A percentile compares a stretch with the other conserved stretches of the same genome.
Conservation (phyloP, 208 protist species). For the Trypanosoma caninum region DNA sequence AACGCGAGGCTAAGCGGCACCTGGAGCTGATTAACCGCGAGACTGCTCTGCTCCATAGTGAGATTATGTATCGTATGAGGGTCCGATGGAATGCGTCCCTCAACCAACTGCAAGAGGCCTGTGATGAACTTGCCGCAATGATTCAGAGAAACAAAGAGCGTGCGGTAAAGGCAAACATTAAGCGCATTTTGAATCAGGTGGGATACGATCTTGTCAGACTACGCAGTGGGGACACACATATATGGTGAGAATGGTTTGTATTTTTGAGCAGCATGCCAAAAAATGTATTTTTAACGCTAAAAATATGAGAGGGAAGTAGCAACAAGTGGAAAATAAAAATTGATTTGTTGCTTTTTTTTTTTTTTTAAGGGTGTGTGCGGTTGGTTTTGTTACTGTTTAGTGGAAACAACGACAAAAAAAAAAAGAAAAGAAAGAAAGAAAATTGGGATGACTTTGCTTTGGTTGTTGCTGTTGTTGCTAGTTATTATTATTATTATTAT, state of each 20-base stretch:
- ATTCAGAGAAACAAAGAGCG: constrained; percentile 41
- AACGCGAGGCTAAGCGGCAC: constrained; percentile 43
- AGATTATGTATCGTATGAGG: constrained; percentile 69
- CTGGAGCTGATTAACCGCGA: constrained; percentile 28
- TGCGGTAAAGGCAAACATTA: constrained; percentile 41
- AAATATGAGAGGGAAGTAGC: background rate
- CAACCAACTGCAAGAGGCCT: constrained; percentile 61
- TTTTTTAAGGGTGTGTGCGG: too few relatives aligned
- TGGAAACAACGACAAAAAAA: constrained; percentile 1
- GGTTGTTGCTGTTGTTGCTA: too few relatives aligned
- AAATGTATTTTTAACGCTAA: too few relatives aligned
- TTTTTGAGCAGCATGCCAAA: background rate
- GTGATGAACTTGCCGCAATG: constrained; percentile 28
- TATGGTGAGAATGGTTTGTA: constrained; percentile 3
- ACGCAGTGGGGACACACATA: constrained; percentile 27
- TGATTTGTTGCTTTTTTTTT: background rate
- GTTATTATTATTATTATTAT: background rate
- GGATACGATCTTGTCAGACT: constrained; percentile 63
- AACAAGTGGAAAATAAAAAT: background rate
- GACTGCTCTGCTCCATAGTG: constrained; percentile 69
- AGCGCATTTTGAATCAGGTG: constrained; percentile 41
- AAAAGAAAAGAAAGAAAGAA: background rate
- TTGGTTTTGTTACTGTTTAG: background rate
- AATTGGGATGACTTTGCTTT: background rate
- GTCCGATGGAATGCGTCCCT: constrained; percentile 84